Conservation (phyloP, 805 yeast species). For the Dipodascus geniculatus region DNA sequence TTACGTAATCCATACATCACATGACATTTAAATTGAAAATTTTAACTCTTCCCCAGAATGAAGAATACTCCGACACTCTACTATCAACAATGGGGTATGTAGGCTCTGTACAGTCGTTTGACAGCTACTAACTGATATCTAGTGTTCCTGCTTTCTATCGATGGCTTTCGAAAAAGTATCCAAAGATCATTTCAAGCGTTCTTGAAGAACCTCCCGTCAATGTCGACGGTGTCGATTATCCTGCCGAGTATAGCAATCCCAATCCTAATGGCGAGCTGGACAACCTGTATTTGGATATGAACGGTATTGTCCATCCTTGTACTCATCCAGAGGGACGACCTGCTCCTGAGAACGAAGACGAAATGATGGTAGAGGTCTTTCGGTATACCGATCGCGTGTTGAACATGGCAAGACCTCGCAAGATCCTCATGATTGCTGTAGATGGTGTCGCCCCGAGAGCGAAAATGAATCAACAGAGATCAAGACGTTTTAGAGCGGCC, state of each 20-base stretch:
- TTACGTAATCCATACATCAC: no score
- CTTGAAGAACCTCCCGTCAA: slow-evolving; percentile 46
- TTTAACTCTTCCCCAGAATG: background rate
- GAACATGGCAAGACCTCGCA: slow-evolving; percentile 90
- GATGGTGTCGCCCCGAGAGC: slow-evolving; percentile 99
- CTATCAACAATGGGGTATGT: background rate
- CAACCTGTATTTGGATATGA: slow-evolving; percentile 91
- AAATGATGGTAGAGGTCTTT: slow-evolving; percentile 90
- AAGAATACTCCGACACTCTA: no score
- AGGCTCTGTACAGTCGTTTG: background rate
- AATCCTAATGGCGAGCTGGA: slow-evolving; percentile 96
- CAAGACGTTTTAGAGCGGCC: slow-evolving; percentile 87
- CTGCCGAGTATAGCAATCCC: slow-evolving; percentile 56
- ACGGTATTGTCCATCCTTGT: slow-evolving; percentile 98
- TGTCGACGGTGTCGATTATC: slow-evolving; percentile 50
- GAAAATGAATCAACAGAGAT: slow-evolving; percentile 93
- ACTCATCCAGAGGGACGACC: slow-evolving; percentile 96
- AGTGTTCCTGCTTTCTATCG: slow-evolving; percentile 98
- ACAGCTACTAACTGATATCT: slow-evolving; percentile 8
- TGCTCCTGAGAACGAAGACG: slow-evolving; percentile 93
- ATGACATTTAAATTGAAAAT: background rate
- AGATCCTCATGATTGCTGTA: slow-evolving; percentile 86
- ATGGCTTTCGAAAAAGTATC: slow-evolving; percentile 89
- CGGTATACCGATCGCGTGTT: slow-evolving; percentile 85
- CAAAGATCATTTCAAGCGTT: slow-evolving; percentile 87